phyloP scores from a whole-genome alignment of 768 basidiomycete species.

The Hysterangium stoloniferum region DNA sequence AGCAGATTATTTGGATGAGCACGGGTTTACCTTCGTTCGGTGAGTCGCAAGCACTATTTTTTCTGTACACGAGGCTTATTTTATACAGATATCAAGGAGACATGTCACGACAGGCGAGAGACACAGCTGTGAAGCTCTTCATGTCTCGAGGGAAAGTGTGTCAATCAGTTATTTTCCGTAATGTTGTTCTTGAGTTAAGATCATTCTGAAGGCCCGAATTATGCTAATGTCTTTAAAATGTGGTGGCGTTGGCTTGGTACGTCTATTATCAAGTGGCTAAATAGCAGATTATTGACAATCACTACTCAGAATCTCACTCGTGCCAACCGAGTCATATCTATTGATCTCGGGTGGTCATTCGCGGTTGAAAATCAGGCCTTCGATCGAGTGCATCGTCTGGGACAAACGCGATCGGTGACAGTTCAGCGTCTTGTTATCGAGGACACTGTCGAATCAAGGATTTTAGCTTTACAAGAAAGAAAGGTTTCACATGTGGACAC shows the following conservation, averaged over 20 bases:
- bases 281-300: neutral
- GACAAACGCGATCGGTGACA: constrained; percentile 43
- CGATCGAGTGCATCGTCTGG: constrained; percentile 51
- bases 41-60: constrained; percentile 19
- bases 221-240: constrained; percentile 62
- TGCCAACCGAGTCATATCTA: constrained; percentile 55
- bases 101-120: constrained; percentile 46
- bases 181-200: neutral
- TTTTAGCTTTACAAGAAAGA: constrained; percentile 53
- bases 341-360: constrained; percentile 58
- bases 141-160: constrained; percentile 44
- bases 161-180: constrained; percentile 16
- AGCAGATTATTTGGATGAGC: constrained; percentile 50
- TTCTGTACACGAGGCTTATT: neutral
- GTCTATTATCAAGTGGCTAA: constrained; percentile 14
- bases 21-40: constrained; percentile 48
- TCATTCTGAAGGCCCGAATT: constrained; percentile 27
- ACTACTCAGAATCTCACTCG: constrained; percentile 48
- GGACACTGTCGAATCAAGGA: constrained; percentile 63
- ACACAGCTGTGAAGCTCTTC: constrained; percentile 48
- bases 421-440: constrained; percentile 51
- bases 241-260: constrained; percentile 35
- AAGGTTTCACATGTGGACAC: constrained; percentile 34
- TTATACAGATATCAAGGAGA: constrained; percentile 47
- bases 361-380: constrained; percentile 58